Conservation (phyloP, 768 basidiomycete species). For the Rhodosporidiobolus odoratus region DNA sequence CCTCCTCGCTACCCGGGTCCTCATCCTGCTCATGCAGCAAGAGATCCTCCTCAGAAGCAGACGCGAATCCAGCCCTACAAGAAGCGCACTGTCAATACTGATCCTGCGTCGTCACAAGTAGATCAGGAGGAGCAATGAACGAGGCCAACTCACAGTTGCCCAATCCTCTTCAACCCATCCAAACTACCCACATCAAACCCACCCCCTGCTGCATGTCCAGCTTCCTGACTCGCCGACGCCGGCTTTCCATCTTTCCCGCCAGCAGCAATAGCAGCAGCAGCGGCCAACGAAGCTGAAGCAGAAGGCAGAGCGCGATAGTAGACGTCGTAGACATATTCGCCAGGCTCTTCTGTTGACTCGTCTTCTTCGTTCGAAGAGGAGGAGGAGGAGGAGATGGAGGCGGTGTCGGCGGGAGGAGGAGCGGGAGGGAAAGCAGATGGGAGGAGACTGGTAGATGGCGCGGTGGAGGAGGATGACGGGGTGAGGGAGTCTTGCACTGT, state of each 20-base stretch:
- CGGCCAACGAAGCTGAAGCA: no score
- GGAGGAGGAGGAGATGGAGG: not conserved
- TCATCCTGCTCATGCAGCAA: conserved; percentile 7
- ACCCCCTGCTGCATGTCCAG: not conserved
- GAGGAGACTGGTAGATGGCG: not conserved
- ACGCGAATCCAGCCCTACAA: conserved; percentile 22
- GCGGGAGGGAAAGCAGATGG: not conserved
- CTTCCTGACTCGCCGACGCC: not conserved
- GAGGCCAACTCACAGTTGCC: conserved; percentile 33
- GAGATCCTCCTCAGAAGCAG: conserved; percentile 16
- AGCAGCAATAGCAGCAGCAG: not conserved
- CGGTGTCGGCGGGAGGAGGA: not conserved
- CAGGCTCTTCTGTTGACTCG: conserved; percentile 5
- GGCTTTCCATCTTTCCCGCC: not conserved
- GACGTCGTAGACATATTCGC: conserved; percentile 42
- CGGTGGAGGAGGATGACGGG: not conserved
- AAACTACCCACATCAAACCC: conserved; percentile 22
- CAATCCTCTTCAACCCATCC: conserved; percentile 35
- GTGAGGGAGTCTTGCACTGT: conserved; percentile 27
- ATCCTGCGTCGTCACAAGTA: no score
- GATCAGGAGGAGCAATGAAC: not conserved
- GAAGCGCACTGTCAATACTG: not conserved
- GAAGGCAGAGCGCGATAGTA: conserved; percentile 34
- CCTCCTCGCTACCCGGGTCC: conserved; percentile 21
- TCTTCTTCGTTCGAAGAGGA: conserved; percentile 1